Evolutionary conservation across 352 stramenopile species (phyloP).

Genomic region (Globisporangium carolinianum): DNA sequence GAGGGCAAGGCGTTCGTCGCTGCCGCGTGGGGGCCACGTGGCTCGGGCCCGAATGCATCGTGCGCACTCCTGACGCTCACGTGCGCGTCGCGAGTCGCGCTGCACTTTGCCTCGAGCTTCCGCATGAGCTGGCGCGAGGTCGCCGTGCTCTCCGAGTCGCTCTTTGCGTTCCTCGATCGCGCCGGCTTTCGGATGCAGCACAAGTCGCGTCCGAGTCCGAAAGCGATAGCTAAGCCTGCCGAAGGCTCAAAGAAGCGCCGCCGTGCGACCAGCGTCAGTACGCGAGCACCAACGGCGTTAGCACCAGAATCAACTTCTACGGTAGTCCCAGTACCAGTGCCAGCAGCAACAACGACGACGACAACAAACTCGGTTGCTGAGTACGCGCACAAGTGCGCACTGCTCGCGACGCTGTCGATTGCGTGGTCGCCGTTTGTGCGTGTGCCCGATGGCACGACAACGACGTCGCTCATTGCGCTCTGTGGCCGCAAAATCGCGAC

Average conservation of each 20-base stretch:
- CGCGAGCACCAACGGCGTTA: background rate
- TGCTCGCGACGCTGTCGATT: conserved; percentile 57
- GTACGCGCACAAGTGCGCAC: conserved; percentile 47
- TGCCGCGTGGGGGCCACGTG: conserved; percentile 63
- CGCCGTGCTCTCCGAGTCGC: conserved; percentile 60
- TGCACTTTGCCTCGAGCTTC: conserved; percentile 76
- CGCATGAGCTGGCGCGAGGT: conserved; percentile 72
- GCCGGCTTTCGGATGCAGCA: conserved; percentile 25
- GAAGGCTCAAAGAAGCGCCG: conserved; percentile 22
- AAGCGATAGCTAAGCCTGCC: background rate
- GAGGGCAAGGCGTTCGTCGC: conserved; percentile 48
- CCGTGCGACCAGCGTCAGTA: background rate
- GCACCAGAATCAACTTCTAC: too few relatives aligned
- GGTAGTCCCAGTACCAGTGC: too few relatives aligned
- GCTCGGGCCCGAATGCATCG: conserved; percentile 59
- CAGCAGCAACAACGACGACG: background rate
- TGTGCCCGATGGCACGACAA: conserved; percentile 26
- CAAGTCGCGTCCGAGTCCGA: background rate
- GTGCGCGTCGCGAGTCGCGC: conserved; percentile 43
- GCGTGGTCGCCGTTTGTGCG: conserved; percentile 69
- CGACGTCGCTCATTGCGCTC: conserved; percentile 59
- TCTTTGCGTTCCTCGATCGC: conserved; percentile 55
- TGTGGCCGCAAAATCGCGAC: conserved; percentile 56
- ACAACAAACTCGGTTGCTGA: conserved; percentile 36
- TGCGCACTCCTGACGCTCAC: conserved; percentile 66